Evolutionary conservation across 1,139 yeast species (phyloP).

Genomic region (Yamadazyma atmosphaerica): DNA sequence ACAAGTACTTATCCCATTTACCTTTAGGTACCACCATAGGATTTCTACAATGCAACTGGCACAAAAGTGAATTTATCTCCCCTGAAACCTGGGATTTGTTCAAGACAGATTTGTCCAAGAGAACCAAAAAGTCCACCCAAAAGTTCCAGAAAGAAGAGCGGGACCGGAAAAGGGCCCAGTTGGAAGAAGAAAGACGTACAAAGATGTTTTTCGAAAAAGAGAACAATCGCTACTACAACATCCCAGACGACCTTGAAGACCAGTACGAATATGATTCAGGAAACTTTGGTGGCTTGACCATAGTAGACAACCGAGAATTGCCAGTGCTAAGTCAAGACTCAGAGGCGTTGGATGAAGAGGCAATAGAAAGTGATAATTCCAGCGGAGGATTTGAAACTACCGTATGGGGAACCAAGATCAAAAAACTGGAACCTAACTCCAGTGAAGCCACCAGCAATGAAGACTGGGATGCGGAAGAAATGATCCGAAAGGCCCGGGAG

Average conservation of each 20-base stretch:
- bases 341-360: slow-evolving; percentile 6
- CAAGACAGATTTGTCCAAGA: slow-evolving; percentile 57
- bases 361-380: slow-evolving; percentile 6
- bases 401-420: slow-evolving; percentile 63
- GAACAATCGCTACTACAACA: slow-evolving; percentile 36
- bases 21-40: slow-evolving; percentile 87
- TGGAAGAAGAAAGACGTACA: slow-evolving; percentile 59
- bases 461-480: slow-evolving; percentile 49
- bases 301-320: slow-evolving; percentile 30
- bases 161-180: slow-evolving; percentile 58
- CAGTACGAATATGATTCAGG: slow-evolving; percentile 14
- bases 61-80: slow-evolving; percentile 38
- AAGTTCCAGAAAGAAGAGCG: slow-evolving; percentile 68
- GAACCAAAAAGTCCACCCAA: slow-evolving; percentile 54
- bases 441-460: slow-evolving; percentile 29
- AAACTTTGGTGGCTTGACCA: slow-evolving; percentile 31
- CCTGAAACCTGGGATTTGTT: slow-evolving; percentile 56
- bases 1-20: slow-evolving; percentile 75
- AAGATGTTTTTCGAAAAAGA: slow-evolving; percentile 59
- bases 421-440: slow-evolving; percentile 30
- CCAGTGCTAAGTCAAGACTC: slow-evolving; percentile 19
- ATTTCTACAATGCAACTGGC: slow-evolving; percentile 86
- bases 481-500: slow-evolving; percentile 50
- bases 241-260: slow-evolving; percentile 18
- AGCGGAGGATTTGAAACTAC: slow-evolving; percentile 31